phyloP scores from a whole-genome alignment of 2,329 filamentous ascomycete species.

The Colletotrichum phormii region DNA sequence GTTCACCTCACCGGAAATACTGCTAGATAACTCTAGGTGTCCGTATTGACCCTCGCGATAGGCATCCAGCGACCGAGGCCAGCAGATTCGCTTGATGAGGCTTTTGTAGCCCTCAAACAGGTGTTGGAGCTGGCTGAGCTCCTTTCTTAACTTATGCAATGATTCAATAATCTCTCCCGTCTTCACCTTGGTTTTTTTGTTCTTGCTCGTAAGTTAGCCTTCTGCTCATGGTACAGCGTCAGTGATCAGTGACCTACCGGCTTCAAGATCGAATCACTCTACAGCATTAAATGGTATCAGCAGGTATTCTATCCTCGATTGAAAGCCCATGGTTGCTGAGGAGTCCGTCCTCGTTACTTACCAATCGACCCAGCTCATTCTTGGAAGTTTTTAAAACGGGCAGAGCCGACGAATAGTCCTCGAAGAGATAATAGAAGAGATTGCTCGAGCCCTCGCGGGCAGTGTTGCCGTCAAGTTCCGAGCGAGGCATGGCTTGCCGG shows the following conservation, averaged over 20 bases:
- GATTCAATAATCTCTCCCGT: conserved; percentile 66
- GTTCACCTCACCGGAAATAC: conserved; percentile 40
- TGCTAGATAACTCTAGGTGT: not conserved
- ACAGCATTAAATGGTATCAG: not conserved
- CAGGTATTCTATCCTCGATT: not conserved
- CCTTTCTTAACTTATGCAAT: conserved; percentile 70
- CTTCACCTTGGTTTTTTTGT: conserved; percentile 45
- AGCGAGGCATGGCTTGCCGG: conserved; percentile 44
- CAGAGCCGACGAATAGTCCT: conserved; percentile 72
- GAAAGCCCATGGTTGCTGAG: not conserved
- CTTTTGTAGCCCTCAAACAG: conserved; percentile 71
- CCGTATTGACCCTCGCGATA: not conserved
- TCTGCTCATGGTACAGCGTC: not conserved
- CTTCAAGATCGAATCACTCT: conserved; percentile 51
- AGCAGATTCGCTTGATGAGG: conserved; percentile 68
- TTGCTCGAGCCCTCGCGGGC: conserved; percentile 29
- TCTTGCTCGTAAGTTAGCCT: conserved; percentile 24
- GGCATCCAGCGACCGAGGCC: conserved; percentile 49
- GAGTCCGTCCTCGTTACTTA: not conserved
- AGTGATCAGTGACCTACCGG: conserved; percentile 42
- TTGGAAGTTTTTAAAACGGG: conserved; percentile 62
- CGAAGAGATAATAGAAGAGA: conserved; percentile 74
- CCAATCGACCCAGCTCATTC: conserved; percentile 50
- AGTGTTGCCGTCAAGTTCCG: not conserved
- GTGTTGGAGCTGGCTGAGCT: conserved; percentile 69